phyloP scores from a whole-genome alignment of 2,329 filamentous ascomycete genomes.

The Xylariaceae sp. region DNA sequence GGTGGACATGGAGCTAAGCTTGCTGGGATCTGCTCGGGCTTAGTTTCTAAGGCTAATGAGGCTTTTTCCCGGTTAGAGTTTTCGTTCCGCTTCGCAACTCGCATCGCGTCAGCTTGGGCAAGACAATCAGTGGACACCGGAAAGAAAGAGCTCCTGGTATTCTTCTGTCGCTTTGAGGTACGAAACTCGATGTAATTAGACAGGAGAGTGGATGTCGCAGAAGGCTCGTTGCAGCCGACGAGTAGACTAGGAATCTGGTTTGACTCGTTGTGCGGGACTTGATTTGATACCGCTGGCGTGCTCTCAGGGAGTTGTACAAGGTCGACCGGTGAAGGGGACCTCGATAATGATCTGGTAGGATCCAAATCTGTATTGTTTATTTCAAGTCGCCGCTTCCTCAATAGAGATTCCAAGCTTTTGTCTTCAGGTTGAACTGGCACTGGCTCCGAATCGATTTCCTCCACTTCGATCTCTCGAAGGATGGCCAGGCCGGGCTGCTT shows the following conservation, averaged over 20 bases:
- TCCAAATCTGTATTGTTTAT: neutral
- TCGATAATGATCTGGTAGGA: neutral
- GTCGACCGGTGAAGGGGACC: constrained; percentile 16
- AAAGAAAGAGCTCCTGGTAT: constrained; percentile 34
- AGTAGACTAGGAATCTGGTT: constrained; percentile 20
- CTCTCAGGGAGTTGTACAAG: constrained; percentile 7
- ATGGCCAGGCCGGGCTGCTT: constrained; percentile 36
- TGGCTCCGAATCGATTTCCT: constrained; percentile 20
- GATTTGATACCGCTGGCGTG: neutral
- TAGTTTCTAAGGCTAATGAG: neutral
- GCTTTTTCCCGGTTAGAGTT: neutral
- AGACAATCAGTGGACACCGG: neutral
- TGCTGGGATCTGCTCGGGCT: neutral
- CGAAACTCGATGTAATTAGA: constrained; percentile 34
- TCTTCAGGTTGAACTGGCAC: neutral
- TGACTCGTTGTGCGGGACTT: neutral
- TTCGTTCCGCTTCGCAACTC: neutral
- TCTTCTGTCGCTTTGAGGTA: constrained; percentile 33
- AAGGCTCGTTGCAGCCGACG: constrained; percentile 24
- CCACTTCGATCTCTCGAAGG: constrained; percentile 30
- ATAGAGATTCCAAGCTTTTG: constrained; percentile 23
- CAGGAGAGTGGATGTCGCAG: constrained; percentile 31
- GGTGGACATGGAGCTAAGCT: constrained; percentile 24
- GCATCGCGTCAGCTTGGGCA: neutral
- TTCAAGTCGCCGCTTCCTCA: constrained; percentile 31